These are phyloP conservation scores for Vaccinium vitisidaea DNA, from an alignment of 148 eudicot species.

Conservation along the genomic window DNA sequence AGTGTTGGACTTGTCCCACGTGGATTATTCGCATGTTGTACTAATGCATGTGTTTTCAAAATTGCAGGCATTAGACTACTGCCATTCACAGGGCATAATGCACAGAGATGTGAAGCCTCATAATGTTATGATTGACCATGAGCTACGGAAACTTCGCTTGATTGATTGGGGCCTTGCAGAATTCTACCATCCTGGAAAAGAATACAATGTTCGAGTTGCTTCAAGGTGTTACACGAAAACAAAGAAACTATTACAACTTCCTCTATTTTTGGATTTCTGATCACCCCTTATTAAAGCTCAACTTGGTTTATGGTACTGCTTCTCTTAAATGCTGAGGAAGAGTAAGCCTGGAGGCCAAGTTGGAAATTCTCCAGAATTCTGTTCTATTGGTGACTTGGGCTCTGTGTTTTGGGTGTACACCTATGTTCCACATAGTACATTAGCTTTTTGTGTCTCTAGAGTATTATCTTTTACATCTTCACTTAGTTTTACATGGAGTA, in stretches of 20 bases:
- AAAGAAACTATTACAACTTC: neutral
- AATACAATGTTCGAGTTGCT: constrained; percentile 45
- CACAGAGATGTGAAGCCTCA: constrained; percentile 48
- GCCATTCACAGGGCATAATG: constrained; percentile 49
- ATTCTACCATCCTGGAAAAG: constrained; percentile 42
- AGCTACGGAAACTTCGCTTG: constrained; percentile 38
- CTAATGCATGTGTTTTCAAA: neutral
- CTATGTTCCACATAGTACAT: neutral
- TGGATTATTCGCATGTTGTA: neutral
- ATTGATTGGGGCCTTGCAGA: constrained; percentile 50
- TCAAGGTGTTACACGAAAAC: constrained; percentile 23
- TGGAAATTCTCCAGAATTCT: constrained; percentile 2
- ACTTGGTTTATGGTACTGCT: neutral
- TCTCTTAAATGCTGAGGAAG: neutral
- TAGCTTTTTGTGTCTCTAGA: neutral
- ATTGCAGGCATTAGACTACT: constrained; percentile 40
- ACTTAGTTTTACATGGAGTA: neutral
- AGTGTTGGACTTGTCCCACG: neutral
- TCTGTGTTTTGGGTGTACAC: neutral
- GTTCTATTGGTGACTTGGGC: neutral
- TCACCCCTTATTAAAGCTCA: neutral
- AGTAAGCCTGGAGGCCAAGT: neutral
- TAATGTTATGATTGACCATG: constrained; percentile 49
- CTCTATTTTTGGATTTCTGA: neutral
- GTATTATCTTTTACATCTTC: neutral